Base-by-base conservation (phyloP, 306 rosid genomes). In the Castanospermum australe region DNA sequence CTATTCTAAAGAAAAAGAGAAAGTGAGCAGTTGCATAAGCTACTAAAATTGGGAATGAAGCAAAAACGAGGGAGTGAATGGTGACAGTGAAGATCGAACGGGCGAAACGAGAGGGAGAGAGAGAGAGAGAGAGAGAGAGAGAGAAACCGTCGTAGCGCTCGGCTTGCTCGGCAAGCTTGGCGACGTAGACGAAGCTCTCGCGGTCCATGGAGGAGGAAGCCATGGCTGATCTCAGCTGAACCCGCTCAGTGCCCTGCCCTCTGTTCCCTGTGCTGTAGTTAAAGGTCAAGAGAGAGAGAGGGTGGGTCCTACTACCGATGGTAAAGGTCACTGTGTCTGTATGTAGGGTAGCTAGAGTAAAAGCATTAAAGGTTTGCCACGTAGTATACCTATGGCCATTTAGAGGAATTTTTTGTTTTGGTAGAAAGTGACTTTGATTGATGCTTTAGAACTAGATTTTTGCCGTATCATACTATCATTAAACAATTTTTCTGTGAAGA, bases 101-200 rank as follows among this genome's bases (percentile, higher is more conserved):
- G n/a, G n/a, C n/a, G n/a, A n/a, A n/a, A n/a, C n/a, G n/a, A n/a
- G n/a, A n/a, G n/a, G n/a, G 11, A 38, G 20, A n/a, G 2, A 21
- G 78, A 51, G 28, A 32, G n/a, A 79, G 30, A 64, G 38, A 67
- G 59, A 41, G 72, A 75, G 69, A 77, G 41, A 70, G 71, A 76
- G 76, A 64, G 8, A 52, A 10, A 85, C 88, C 88, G 18, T 82
- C 84, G 39, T 85, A 85, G 57, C 86, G 88, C 57, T 81, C 86
- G 28, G 88, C 74, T 72, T 81, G 81, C 35, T 85, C 85, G 13
- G 85, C 81, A 2, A 85, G 47, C 66, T 78, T 82, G 60, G 88
- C 88, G 20, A 45, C 33, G 70, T 67, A 82, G 76, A 82, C 67
- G 21, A 74, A 73, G 62, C 61, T 61, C 0, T 78, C 81, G 14